Percentiles rank a stretch among this genome's conserved stretches.
phyloP scores from a whole-genome alignment of 1,284 basidiomycete genomes.

The Ustilago esculenta region DNA sequence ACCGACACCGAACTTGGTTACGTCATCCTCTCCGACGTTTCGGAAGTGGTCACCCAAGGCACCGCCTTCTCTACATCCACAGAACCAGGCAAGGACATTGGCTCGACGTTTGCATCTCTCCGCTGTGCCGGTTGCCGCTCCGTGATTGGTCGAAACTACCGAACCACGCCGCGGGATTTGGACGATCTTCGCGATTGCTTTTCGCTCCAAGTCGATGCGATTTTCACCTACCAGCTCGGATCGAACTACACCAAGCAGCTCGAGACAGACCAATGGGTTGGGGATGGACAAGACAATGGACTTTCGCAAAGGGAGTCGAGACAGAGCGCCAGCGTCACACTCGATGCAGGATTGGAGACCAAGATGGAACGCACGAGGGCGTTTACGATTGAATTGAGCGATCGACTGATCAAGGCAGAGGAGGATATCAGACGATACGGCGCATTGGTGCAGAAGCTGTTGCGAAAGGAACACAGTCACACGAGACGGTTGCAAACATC shows the following conservation, averaged over 20 bases:
- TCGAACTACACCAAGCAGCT: conserved; percentile 20
- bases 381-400: conserved; percentile 34
- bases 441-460: conserved; percentile 10
- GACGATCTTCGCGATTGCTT: conserved; percentile 47
- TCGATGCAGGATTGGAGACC: conserved; percentile 1
- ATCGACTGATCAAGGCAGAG: conserved; percentile 39
- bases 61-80: conserved; percentile 28
- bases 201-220: conserved; percentile 33
- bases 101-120: conserved; percentile 38
- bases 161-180: conserved; percentile 43
- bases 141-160: conserved; percentile 39
- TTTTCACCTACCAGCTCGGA: conserved; percentile 33
- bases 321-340: too few species aligned
- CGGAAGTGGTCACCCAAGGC: conserved; percentile 32
- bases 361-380: conserved; percentile 43
- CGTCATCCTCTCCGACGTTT: conserved; percentile 44
- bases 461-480: not conserved
- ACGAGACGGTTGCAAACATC: not conserved
- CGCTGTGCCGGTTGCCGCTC: conserved; percentile 38
- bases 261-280: conserved; percentile 7
- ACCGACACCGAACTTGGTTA: conserved; percentile 47
- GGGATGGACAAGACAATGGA: too few species aligned
- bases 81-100: conserved; percentile 35
- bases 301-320: too few species aligned
- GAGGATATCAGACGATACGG: conserved; percentile 24